These are phyloP conservation scores for Russula compacta DNA, from an alignment of 768 basidiomycete species.

Conservation along the genomic window DNA sequence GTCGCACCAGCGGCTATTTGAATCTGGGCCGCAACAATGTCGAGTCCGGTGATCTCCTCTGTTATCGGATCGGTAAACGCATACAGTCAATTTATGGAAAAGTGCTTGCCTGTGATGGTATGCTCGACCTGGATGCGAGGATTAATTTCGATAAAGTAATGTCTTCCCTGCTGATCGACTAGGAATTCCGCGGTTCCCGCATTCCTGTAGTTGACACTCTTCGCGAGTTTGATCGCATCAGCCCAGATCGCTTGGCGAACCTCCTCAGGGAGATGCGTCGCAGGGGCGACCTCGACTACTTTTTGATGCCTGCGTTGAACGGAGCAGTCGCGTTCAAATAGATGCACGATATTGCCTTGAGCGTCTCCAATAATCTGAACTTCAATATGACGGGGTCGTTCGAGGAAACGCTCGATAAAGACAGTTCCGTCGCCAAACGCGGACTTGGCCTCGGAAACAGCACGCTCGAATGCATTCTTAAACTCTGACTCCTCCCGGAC, in stretches of 20 bases:
- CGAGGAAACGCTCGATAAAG: conserved; percentile 96
- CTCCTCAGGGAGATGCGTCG: conserved; percentile 87
- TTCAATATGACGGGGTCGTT: conserved; percentile 95
- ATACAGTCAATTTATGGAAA: conserved; percentile 2
- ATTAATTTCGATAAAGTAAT: conserved; percentile 99
- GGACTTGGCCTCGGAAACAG: conserved; percentile 89
- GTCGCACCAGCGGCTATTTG: conserved; percentile 99
- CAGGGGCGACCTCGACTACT: conserved; percentile 97
- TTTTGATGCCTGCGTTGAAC: conserved; percentile 98
- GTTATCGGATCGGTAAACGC: conserved; percentile 9
- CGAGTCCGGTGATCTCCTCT: conserved; percentile 99
- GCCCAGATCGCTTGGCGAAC: conserved; percentile 76
- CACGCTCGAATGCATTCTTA: conserved; percentile 80
- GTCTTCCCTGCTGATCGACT: conserved; percentile 91
- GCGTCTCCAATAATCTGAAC: conserved; percentile 92
- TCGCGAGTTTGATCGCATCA: conserved; percentile 92
- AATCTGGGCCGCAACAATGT: conserved; percentile 98
- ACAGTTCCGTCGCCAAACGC: conserved; percentile 99
- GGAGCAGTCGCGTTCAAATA: conserved; percentile 98
- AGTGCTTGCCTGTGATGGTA: conserved; percentile 80
- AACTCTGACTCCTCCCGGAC: conserved; percentile 92
- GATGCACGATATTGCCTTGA: conserved; percentile 89
- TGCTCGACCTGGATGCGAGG: conserved; percentile 99
- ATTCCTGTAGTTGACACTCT: conserved; percentile 89
- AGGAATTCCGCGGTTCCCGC: conserved; percentile 98